Conservation (phyloP, 257 asterid species). For the Plantago major region DNA sequence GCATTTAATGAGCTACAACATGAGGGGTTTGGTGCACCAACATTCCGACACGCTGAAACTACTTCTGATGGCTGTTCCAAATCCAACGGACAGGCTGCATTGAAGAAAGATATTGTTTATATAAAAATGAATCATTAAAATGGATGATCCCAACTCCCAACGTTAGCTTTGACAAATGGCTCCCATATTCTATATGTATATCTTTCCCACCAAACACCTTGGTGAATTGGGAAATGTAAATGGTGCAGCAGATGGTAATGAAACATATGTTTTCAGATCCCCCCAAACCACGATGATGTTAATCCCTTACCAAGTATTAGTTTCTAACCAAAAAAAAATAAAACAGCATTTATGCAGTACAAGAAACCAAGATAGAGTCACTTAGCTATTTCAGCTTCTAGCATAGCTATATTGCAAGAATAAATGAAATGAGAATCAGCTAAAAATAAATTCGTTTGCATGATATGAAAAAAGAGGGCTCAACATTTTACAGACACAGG, state of each 20-base stretch:
- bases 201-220: too few species aligned
- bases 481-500: neutral
- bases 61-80: constrained; percentile 77
- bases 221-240: too few species aligned
- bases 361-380: neutral
- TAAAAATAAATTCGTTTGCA: constrained; percentile 16
- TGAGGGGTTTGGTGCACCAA: constrained; percentile 76
- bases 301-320: neutral
- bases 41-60: constrained; percentile 67
- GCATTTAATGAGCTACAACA: constrained; percentile 81
- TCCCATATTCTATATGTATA: too few species aligned
- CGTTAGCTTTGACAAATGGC: too few species aligned
- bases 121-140: too few species aligned
- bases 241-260: too few species aligned
- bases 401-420: neutral
- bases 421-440: neutral
- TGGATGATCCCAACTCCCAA: too few species aligned
- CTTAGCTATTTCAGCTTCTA: neutral
- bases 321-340: neutral
- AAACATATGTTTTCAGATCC: too few species aligned
- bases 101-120: constrained; percentile 15
- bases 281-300: too few species aligned
- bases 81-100: constrained; percentile 87
- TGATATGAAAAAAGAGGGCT: too few species aligned
- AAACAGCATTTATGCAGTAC: neutral